Base-by-base conservation (phyloP, 1,284 basidiomycete species). In the Quambalaria eucalypti region DNA sequence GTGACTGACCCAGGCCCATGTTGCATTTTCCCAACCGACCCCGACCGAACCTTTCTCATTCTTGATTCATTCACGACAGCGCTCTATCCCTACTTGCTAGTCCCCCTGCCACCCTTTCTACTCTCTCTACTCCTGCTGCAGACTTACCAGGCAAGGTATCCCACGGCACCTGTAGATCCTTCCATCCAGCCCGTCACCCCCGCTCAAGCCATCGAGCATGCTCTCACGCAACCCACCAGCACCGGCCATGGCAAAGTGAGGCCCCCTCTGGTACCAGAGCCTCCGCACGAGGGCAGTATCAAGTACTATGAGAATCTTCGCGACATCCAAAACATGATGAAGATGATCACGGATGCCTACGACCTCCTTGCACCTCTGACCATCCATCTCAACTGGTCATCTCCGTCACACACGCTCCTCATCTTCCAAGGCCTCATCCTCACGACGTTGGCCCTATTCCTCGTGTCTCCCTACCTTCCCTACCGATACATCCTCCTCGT, bases 301-400 rank as follows among this genome's bases (percentile, higher is more conserved):
- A 61, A 68, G 28, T 75, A 71, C 57, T 71, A 66, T 50, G 61
- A 73, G 42, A 73, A 75, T 30, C 58, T 75, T 54, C 58, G 73
- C n/a, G 71, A 75, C 57, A 74, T 75, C 21, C 73, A 75, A 54
- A 75, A 75, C 60, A 74, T 74, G 73, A 75, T 75, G 73, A 57
- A 61, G 14, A 64, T 74, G 57, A 61, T 75, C 39, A 71, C 72
- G 31, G 69, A 73, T 36, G 69, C 61, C 42, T 75, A 76, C 54
- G 69, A 72, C 46, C 54, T 64, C 30, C 61, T 71, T n/a, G 59
- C 65, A 0, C 69, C 71, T 3, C 53, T 70, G 4, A 66, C 74
- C 12, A 64, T 66, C 16, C 73, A 70, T 52, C 57, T 76, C 46
- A 73, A 76, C 57, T 76, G 74, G 74, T 76, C 74, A 0, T 65